Percentiles rank a stretch among this genome's conserved stretches.
These are phyloP conservation scores for Crithidia mellificae DNA, from an alignment of 208 protist species.

Conservation along the genomic window DNA sequence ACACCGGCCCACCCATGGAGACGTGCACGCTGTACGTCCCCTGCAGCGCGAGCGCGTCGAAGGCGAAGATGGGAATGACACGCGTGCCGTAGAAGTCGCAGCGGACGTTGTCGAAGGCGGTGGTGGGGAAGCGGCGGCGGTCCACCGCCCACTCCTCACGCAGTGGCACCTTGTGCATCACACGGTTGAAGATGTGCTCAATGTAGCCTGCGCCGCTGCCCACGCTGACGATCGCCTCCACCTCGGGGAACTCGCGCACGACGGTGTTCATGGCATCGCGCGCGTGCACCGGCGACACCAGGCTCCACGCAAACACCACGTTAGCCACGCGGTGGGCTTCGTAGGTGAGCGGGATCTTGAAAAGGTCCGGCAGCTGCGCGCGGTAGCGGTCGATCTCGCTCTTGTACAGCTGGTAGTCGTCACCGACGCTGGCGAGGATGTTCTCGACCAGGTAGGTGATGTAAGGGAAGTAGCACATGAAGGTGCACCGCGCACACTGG, in stretches of 20 bases:
- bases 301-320: constrained; percentile 83
- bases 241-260: constrained; percentile 48
- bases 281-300: constrained; percentile 70
- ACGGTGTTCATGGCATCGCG: constrained; percentile 72
- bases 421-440: constrained; percentile 54
- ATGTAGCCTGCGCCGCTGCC: constrained; percentile 86
- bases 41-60: constrained; percentile 76
- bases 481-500: constrained; percentile 70
- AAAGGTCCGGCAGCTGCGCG: constrained; percentile 59
- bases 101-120: constrained; percentile 74
- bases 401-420: constrained; percentile 91
- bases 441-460: constrained; percentile 79
- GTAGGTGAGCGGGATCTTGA: constrained; percentile 81
- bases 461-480: constrained; percentile 86
- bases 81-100: constrained; percentile 50
- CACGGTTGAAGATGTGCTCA: constrained; percentile 89
- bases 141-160: constrained; percentile 40
- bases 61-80: constrained; percentile 73
- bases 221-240: constrained; percentile 70
- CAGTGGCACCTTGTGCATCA: constrained; percentile 57
- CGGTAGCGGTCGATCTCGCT: constrained; percentile 74
- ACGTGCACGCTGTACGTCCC: constrained; percentile 84
- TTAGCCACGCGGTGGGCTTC: constrained; percentile 84
- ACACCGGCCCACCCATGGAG: constrained; percentile 73
- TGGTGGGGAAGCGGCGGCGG: constrained; percentile 30